Evolutionary conservation across 495 filamentous ascomycete genomes (phyloP).

Genomic region (Neurospora discreta): DNA sequence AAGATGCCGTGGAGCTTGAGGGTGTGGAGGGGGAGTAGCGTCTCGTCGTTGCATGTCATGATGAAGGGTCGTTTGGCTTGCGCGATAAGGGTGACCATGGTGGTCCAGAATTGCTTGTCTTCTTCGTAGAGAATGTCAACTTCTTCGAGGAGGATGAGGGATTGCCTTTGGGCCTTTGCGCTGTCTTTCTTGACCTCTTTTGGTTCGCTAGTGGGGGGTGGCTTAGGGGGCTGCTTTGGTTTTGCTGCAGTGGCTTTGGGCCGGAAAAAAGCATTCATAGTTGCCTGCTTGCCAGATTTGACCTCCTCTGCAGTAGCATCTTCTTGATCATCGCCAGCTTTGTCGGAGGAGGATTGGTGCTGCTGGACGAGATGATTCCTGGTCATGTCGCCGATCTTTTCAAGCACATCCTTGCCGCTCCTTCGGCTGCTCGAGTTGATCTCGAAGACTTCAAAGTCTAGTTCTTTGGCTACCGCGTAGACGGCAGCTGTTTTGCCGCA

Average conservation of each 20-base stretch:
- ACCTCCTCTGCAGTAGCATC: constrained; percentile 46
- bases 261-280: constrained; percentile 75
- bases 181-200: constrained; percentile 31
- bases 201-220: constrained; percentile 2
- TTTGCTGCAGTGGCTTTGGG: constrained; percentile 19
- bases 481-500: constrained; percentile 91
- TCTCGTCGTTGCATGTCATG: constrained; percentile 90
- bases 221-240: constrained; percentile 14
- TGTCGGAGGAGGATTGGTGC: constrained; percentile 15
- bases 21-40: constrained; percentile 54
- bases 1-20: constrained; percentile 76
- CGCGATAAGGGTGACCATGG: constrained; percentile 60
- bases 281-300: constrained; percentile 59
- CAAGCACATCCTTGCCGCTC: constrained; percentile 81
- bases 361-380: constrained; percentile 74
- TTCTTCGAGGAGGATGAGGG: constrained; percentile 88
- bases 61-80: constrained; percentile 86
- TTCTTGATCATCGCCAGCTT: constrained; percentile 15
- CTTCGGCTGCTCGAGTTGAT: constrained; percentile 75
- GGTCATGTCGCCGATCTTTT: constrained; percentile 93
- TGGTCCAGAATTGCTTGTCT: constrained; percentile 89
- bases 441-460: constrained; percentile 92
- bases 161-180: constrained; percentile 69
- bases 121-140: constrained; percentile 89
- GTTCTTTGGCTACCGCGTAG: constrained; percentile 90